A percentile compares a stretch with the other conserved stretches of the same genome.
Evolutionary conservation across 116 monocot species (phyloP).

Genomic region (Dioscorea cayenensis): DNA sequence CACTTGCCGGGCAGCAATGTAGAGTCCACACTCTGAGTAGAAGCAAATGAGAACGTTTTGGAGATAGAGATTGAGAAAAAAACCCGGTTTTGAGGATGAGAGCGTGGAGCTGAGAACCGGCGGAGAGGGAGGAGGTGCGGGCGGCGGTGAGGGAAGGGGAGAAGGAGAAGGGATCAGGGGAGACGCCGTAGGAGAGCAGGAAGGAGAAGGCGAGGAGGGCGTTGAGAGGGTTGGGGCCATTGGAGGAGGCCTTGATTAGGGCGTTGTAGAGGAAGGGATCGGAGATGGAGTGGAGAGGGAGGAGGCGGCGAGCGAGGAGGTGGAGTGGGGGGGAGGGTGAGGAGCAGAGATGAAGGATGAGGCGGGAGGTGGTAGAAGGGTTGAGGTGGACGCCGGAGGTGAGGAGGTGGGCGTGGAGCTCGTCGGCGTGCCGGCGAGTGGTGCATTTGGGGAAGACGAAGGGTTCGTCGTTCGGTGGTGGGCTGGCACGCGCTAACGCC

Average conservation of each 20-base stretch:
- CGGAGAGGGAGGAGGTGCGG: neutral
- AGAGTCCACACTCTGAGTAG: slow-evolving; percentile 27
- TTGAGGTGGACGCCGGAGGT: slow-evolving; percentile 36
- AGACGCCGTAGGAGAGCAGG: slow-evolving; percentile 29
- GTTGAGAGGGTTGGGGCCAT: slow-evolving; percentile 3
- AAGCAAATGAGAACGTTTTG: slow-evolving; percentile 41
- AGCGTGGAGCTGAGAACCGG: slow-evolving; percentile 38
- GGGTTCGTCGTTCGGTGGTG: neutral
- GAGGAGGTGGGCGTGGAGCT: slow-evolving; percentile 42
- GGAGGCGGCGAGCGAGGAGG: slow-evolving; percentile 29
- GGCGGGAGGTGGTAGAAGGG: slow-evolving; percentile 16
- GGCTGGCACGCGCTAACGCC: neutral
- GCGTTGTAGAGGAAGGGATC: slow-evolving; percentile 46
- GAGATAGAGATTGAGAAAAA: slow-evolving; percentile 26
- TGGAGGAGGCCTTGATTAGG: slow-evolving; percentile 41
- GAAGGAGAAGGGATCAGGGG: slow-evolving; percentile 43
- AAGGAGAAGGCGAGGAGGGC: slow-evolving; percentile 32
- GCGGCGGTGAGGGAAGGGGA: slow-evolving; percentile 44
- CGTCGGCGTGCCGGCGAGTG: slow-evolving; percentile 21
- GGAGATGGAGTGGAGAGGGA: slow-evolving; percentile 15
- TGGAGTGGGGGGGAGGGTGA: slow-evolving; percentile 23
- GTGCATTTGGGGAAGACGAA: slow-evolving; percentile 25
- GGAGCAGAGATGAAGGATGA: slow-evolving; percentile 38
- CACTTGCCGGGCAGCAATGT: slow-evolving; percentile 25
- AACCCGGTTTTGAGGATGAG: slow-evolving; percentile 21